Conservation (phyloP, 352 stramenopile species). For the Globisporangium abappressorium region DNA sequence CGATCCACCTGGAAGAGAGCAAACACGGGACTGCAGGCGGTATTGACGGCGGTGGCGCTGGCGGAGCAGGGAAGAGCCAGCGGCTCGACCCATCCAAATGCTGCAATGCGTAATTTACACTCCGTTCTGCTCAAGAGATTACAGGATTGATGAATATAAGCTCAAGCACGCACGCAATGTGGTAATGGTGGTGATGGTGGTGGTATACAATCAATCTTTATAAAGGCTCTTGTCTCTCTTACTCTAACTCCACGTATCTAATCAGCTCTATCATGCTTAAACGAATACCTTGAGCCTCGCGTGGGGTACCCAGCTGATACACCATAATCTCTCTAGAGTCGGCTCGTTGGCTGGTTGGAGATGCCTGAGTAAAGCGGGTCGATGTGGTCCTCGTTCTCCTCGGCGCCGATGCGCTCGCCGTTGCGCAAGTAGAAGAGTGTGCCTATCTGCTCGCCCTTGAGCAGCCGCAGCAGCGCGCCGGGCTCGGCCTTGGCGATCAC, state of each 20-base stretch:
- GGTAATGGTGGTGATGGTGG: background rate
- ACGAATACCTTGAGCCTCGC: background rate
- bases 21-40: constrained; percentile 3
- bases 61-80: constrained; percentile 2
- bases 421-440: constrained; percentile 57
- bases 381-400: constrained; percentile 46
- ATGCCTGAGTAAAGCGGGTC: constrained; percentile 74
- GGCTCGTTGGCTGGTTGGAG: constrained; percentile 19
- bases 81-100: constrained; percentile 15
- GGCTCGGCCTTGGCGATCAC: constrained; percentile 69
- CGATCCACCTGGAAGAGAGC: constrained; percentile 37
- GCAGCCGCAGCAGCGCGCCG: constrained; percentile 51
- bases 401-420: constrained; percentile 44
- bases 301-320: background rate
- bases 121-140: background rate
- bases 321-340: constrained; percentile 6
- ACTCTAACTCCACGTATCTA: background rate
- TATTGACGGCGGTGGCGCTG: background rate
- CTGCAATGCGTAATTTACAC: constrained; percentile 7
- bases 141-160: background rate
- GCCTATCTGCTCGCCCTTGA: constrained; percentile 66
- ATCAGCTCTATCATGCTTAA: background rate
- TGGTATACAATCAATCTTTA: background rate
- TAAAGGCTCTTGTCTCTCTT: background rate
- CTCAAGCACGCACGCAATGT: background rate